Base-by-base conservation (phyloP, 2,329 filamentous ascomycete genomes). In the Fusarium oxysporum region DNA sequence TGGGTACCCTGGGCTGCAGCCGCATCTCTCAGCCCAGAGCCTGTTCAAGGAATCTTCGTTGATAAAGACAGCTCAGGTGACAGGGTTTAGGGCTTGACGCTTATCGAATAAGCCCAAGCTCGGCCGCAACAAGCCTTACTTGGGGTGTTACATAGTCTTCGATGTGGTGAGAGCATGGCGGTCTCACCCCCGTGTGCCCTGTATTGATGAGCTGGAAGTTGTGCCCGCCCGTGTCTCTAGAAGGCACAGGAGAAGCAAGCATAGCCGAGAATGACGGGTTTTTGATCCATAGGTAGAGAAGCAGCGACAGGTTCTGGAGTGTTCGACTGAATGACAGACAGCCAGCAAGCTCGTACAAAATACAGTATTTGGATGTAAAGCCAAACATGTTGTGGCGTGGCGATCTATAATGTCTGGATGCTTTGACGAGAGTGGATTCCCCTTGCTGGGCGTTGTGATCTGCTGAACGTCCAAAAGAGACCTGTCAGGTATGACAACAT, bases 131-230 rank as follows among this genome's bases (percentile, higher is more conserved):
- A 68, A 51, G 57, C 68, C 60, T 62, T 62, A 48, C 51, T 47
- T 63, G 48, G 48, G 60, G 63, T 47, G 50, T 41, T 65, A 68
- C 69, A 76, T 65, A 58, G 55, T 61, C 62, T 65, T 62, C 43
- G 63, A 71, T 68, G 56, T 60, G 43, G 73, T 74, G 71, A 66
- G 43, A 62, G 50, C 51, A 71, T 77, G 72, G 65, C 65, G 57
- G 76, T 76, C 62, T 71, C 74, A 76, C 66, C 56, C 55, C 61
- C 38, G 53, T 37, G 75, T 77, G 56, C 70, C 74, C 75, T 77
- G 69, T 68, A 70, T 65, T 30, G 37, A 51, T 41, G 53, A 62
- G 47, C 45, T 60, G 53, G 62, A 62, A 58, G 62, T 33, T 58
- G 63, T 73, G 38, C 61, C 62, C 66, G 53, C 55, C 44, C 38